Conservation (phyloP, 805 yeast species). For the Komagataella pastoris region DNA sequence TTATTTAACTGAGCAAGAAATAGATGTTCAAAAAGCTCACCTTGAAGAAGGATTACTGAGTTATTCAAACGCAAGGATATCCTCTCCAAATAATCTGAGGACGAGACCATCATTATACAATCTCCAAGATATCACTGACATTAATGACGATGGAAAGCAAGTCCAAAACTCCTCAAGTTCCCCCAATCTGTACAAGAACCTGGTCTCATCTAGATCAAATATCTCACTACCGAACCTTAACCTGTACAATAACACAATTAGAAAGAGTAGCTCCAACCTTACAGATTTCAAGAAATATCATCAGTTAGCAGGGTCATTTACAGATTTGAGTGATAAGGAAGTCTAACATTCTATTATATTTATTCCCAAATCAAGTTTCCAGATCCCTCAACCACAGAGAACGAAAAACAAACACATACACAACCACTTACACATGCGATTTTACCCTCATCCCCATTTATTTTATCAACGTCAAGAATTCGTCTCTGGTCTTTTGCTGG, state of each 20-base stretch:
- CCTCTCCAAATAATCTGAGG: background rate
- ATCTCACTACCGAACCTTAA: background rate
- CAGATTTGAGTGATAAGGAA: background rate
- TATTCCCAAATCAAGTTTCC: background rate
- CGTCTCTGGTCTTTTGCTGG: slow-evolving; percentile 93
- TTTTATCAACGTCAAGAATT: slow-evolving; percentile 72
- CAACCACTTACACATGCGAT: background rate
- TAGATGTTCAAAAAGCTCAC: background rate
- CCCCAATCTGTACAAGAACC: background rate
- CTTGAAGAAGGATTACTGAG: background rate
- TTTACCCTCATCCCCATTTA: slow-evolving; percentile 23
- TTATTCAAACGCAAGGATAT: background rate
- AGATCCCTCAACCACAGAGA: background rate
- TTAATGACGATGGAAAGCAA: background rate
- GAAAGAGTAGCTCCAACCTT: background rate
- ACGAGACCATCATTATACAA: background rate
- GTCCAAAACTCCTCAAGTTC: background rate
- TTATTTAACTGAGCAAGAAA: background rate
- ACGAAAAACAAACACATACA: background rate
- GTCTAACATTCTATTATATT: background rate
- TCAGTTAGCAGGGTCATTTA: background rate
- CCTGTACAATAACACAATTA: background rate
- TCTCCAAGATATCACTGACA: background rate
- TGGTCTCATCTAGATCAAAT: background rate
- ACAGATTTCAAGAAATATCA: background rate